Percentiles rank a stretch among this genome's conserved stretches.
Evolutionary conservation across 1,284 basidiomycete species (phyloP).

Genomic region (Gomphus bonarii): DNA sequence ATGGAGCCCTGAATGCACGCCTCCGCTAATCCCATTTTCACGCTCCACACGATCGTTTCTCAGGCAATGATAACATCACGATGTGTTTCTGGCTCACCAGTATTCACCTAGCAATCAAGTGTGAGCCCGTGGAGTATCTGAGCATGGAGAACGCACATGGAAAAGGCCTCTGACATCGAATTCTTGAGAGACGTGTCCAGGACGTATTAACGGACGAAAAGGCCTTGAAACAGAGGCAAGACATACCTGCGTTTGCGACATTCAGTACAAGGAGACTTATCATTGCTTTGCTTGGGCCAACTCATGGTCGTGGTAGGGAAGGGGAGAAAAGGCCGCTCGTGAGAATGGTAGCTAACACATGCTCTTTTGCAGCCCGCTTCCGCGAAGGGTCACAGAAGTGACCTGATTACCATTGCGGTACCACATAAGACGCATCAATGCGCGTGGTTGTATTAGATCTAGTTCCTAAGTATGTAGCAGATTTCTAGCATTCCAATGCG

Average conservation of each 20-base stretch:
- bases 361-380: neutral
- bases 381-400: neutral
- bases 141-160: slow-evolving; percentile 4
- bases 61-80: neutral
- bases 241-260: slow-evolving; percentile 11
- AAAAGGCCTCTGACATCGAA: slow-evolving; percentile 7
- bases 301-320: slow-evolving; percentile 4
- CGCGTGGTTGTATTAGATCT: neutral
- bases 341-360: neutral
- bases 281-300: slow-evolving; percentile 3
- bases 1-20: slow-evolving; percentile 10
- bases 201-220: neutral
- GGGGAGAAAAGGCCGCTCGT: neutral
- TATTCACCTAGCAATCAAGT: neutral
- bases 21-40: slow-evolving; percentile 3
- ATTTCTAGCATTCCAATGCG: neutral
- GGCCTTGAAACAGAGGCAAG: neutral
- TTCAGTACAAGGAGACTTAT: slow-evolving; percentile 2
- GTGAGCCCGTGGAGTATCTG: neutral
- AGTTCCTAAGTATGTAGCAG: neutral
- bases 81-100: slow-evolving; percentile 1
- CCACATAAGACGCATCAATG: neutral
- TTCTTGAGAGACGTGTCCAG: neutral
- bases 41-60: neutral
- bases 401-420: neutral